A percentile compares a stretch with the other conserved stretches of the same genome.
phyloP scores from a whole-genome alignment of 306 rosid genomes.

The Ceratonia siliqua region DNA sequence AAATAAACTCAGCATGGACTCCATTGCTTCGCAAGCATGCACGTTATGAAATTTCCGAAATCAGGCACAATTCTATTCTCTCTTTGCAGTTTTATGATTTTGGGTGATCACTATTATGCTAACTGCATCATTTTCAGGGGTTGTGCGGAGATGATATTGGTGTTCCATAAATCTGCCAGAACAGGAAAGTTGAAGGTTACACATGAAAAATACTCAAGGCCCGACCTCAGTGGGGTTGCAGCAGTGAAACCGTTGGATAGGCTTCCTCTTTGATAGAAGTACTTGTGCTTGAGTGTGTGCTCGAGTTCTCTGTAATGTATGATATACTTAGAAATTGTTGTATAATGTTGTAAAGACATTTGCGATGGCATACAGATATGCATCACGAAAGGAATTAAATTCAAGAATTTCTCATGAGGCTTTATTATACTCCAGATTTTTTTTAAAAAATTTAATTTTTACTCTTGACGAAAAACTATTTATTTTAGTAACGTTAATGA shows the following conservation, averaged over 20 bases:
- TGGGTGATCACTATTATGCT: not conserved
- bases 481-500: no score
- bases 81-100: slow-evolving; percentile 14
- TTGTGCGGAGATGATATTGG: slow-evolving; percentile 75
- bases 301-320: not conserved
- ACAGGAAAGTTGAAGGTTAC: slow-evolving; percentile 62
- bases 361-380: not conserved
- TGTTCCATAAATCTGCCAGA: slow-evolving; percentile 67
- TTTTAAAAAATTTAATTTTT: no score
- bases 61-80: slow-evolving; percentile 51
- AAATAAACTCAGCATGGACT: slow-evolving; percentile 72
- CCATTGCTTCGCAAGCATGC: slow-evolving; percentile 73
- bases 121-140: slow-evolving; percentile 44
- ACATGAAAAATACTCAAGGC: slow-evolving; percentile 62
- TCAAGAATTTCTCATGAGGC: not conserved
- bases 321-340: not conserved
- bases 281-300: not conserved
- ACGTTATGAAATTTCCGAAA: slow-evolving; percentile 61
- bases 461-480: no score
- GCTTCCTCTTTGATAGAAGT: slow-evolving; percentile 64
- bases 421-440: not conserved
- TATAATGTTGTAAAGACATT: slow-evolving; percentile 18
- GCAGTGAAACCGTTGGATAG: slow-evolving; percentile 59
- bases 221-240: slow-evolving; percentile 56
- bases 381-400: not conserved